Evolutionary conservation across 495 filamentous ascomycete species (phyloP).

Genomic region (Daldinia vernicosa): DNA sequence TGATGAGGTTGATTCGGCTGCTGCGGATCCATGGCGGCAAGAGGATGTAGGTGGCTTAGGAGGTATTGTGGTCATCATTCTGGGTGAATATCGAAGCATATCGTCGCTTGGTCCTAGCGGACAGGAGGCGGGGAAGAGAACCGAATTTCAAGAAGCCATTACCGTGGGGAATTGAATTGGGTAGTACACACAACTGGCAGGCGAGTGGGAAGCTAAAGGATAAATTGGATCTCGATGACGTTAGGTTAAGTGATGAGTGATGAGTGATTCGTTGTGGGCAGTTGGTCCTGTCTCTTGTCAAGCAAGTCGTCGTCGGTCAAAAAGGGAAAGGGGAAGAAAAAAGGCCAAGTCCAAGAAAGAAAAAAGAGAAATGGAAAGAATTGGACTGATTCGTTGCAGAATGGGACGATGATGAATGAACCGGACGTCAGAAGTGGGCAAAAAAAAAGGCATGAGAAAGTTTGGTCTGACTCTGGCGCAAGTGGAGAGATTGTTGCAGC

Average conservation of each 20-base stretch:
- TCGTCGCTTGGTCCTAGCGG: slow-evolving; percentile 42
- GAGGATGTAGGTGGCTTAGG: slow-evolving; percentile 37
- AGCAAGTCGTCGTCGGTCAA: slow-evolving; percentile 4
- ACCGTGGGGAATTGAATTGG: slow-evolving; percentile 13
- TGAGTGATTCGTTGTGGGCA: slow-evolving; percentile 21
- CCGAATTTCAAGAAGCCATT: slow-evolving; percentile 40
- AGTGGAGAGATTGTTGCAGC: slow-evolving; percentile 43
- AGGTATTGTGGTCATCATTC: slow-evolving; percentile 46
- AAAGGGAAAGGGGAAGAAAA: slow-evolving; percentile 12
- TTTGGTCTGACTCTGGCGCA: slow-evolving; percentile 42
- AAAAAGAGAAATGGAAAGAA: slow-evolving; percentile 32
- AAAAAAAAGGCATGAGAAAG: slow-evolving; percentile 41
- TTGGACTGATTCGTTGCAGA: slow-evolving; percentile 42
- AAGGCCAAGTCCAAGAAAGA: slow-evolving; percentile 7
- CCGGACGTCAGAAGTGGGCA: slow-evolving; percentile 39
- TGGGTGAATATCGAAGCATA: slow-evolving; percentile 45
- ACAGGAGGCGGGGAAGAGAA: slow-evolving; percentile 45
- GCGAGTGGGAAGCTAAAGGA: slow-evolving; percentile 6
- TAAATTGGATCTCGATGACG: slow-evolving; percentile 21
- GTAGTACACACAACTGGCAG: slow-evolving; percentile 14
- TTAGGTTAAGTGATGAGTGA: too few species aligned
- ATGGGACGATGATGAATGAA: slow-evolving; percentile 45
- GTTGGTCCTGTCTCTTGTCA: slow-evolving; percentile 8
- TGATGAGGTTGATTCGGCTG: slow-evolving; percentile 47
- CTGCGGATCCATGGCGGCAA: slow-evolving; percentile 45